Conservation (phyloP, 208 protist genomes). For the Leishmania guyanensis region DNA sequence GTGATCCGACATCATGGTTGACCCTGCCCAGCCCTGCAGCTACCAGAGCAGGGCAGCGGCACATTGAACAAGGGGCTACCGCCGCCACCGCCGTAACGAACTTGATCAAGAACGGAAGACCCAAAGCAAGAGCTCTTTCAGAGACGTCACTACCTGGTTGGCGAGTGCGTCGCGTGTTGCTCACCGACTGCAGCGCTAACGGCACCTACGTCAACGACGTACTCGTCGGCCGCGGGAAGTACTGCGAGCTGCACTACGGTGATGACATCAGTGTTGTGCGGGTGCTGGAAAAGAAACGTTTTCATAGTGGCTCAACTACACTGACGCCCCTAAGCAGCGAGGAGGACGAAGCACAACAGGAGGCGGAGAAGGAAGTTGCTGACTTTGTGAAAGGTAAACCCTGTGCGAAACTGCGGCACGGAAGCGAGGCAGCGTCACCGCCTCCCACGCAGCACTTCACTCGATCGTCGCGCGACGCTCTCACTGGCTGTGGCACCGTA, state of each 20-base stretch:
- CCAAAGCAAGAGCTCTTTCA: background rate
- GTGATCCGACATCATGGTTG: background rate
- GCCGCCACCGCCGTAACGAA: background rate
- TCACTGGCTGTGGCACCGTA: background rate
- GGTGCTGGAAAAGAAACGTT: constrained; percentile 32
- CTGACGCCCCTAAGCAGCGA: constrained; percentile 2
- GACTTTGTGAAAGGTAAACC: background rate
- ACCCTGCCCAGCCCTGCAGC: background rate
- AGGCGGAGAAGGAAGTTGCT: background rate
- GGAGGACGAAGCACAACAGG: constrained; percentile 6
- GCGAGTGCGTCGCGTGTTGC: constrained; percentile 40
- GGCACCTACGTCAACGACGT: constrained; percentile 82
- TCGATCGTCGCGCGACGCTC: background rate
- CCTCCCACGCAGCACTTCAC: background rate
- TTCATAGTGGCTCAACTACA: background rate
- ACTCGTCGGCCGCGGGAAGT: constrained; percentile 45
- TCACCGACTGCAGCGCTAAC: constrained; percentile 73
- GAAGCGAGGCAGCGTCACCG: background rate
- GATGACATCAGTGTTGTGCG: constrained; percentile 69
- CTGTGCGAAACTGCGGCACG: background rate
- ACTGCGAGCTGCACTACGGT: constrained; percentile 51
- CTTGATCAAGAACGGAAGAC: background rate
- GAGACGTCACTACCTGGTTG: constrained; percentile 16
- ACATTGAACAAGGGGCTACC: background rate
- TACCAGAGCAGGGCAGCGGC: background rate